Conservation (phyloP, 257 asterid species). For the Haberlea rhodopensis region DNA sequence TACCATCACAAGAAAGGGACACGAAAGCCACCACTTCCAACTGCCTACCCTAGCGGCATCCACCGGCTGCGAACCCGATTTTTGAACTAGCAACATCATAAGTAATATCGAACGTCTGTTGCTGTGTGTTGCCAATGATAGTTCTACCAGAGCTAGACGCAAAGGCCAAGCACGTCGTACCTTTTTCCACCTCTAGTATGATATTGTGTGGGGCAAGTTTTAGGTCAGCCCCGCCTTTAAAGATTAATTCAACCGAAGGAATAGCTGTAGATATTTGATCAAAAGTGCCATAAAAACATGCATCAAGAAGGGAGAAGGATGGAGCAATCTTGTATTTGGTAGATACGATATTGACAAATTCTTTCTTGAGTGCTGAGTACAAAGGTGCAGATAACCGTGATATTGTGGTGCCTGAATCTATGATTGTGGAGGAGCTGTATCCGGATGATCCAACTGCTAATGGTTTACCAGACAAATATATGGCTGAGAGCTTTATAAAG, state of each 20-base stretch:
- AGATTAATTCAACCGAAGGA: slow-evolving; percentile 38
- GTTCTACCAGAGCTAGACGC: slow-evolving; percentile 37
- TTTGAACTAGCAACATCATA: slow-evolving; percentile 42
- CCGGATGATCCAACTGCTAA: slow-evolving; percentile 30
- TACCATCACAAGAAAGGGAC: not conserved
- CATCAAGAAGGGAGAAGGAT: slow-evolving; percentile 41
- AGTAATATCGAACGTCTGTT: slow-evolving; percentile 42
- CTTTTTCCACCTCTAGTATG: slow-evolving; percentile 44
- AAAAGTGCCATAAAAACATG: slow-evolving; percentile 41
- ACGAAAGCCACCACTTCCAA: not conserved
- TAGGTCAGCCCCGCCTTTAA: slow-evolving; percentile 46
- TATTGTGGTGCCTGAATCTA: slow-evolving; percentile 56
- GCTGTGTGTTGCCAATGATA: slow-evolving; percentile 57
- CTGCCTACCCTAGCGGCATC: slow-evolving; percentile 37
- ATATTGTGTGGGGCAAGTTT: slow-evolving; percentile 36
- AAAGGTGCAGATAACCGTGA: slow-evolving; percentile 39
- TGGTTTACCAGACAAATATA: slow-evolving; percentile 35
- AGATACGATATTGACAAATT: slow-evolving; percentile 37
- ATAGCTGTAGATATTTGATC: slow-evolving; percentile 30
- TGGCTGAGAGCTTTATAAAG: slow-evolving; percentile 34
- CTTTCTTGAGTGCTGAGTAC: slow-evolving; percentile 38
- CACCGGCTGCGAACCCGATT: slow-evolving; percentile 52
- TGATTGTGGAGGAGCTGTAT: slow-evolving; percentile 41
- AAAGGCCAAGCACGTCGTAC: slow-evolving; percentile 51
- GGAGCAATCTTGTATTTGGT: slow-evolving; percentile 28